These are phyloP conservation scores for Neofusicoccum kwambonambiense DNA, from an alignment of 2,329 filamentous ascomycete genomes.

Conservation along the genomic window DNA sequence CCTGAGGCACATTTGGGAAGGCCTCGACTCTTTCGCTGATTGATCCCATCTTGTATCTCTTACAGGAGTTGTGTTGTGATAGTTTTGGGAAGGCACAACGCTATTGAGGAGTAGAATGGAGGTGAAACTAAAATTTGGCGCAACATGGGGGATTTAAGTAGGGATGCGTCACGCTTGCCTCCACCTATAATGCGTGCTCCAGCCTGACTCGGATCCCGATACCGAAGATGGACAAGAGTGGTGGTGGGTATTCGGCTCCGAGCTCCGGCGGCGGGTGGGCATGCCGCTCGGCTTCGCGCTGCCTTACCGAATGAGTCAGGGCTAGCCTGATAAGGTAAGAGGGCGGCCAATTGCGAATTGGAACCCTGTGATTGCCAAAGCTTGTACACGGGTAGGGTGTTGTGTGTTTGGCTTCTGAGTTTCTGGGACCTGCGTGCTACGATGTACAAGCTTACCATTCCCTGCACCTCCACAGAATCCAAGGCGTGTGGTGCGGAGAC, in stretches of 20 bases:
- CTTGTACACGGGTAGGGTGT: neutral
- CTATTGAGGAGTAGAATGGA: too few relatives aligned
- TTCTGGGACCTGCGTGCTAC: too few relatives aligned
- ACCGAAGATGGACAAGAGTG: neutral
- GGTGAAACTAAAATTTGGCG: neutral
- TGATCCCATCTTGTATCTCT: neutral
- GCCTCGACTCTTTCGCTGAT: conserved; percentile 20
- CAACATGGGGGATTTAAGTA: neutral
- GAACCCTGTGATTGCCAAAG: neutral
- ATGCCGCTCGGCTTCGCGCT: neutral
- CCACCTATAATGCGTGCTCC: neutral
- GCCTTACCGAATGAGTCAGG: neutral
- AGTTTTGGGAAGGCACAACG: too few relatives aligned
- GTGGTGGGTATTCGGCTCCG: neutral
- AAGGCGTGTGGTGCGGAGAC: too few relatives aligned
- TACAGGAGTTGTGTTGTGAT: neutral
- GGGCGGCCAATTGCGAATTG: neutral
- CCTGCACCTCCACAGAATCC: too few relatives aligned
- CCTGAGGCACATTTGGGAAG: conserved; percentile 28
- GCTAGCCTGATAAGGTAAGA: neutral
- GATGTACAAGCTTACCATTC: too few relatives aligned
- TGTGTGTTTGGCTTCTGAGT: neutral
- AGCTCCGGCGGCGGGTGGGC: neutral
- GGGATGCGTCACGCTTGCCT: neutral
- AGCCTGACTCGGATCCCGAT: neutral